Conservation (phyloP, 768 basidiomycete genomes). For the Amanita pseudoporphyria region DNA sequence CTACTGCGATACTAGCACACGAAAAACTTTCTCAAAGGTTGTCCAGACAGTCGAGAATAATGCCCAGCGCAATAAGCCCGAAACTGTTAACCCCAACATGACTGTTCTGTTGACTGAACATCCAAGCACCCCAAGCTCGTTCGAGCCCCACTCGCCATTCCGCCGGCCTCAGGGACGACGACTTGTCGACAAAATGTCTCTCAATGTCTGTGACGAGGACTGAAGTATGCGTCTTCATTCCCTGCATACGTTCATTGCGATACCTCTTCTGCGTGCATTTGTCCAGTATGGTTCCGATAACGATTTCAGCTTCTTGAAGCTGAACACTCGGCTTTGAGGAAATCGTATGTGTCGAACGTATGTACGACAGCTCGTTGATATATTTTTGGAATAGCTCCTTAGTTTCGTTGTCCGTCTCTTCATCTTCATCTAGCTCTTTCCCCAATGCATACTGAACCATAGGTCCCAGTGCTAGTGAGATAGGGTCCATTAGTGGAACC, state of each 20-base stretch:
- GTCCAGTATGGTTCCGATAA: conserved; percentile 65
- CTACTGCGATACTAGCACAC: background rate
- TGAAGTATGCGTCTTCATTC: conserved; percentile 50
- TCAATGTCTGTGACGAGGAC: conserved; percentile 44
- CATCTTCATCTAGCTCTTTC: conserved; percentile 15
- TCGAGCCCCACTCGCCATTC: conserved; percentile 32
- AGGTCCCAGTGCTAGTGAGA: conserved; percentile 24
- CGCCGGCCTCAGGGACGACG: conserved; percentile 16
- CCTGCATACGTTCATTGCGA: conserved; percentile 46
- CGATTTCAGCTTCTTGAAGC: conserved; percentile 65
- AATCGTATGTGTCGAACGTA: conserved; percentile 58
- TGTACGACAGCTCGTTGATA: conserved; percentile 58
- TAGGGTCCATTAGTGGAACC: conserved; percentile 25
- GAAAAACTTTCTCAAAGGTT: conserved; percentile 11
- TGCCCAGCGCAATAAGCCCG: conserved; percentile 50
- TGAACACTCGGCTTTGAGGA: conserved; percentile 43
- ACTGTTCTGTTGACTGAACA: conserved; percentile 33
- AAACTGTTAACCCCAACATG: conserved; percentile 57
- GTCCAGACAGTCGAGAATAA: conserved; percentile 51
- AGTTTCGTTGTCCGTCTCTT: conserved; percentile 5
- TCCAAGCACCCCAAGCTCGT: conserved; percentile 60
- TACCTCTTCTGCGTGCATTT: conserved; percentile 55
- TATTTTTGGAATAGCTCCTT: conserved; percentile 39
- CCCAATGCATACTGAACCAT: conserved; percentile 22
- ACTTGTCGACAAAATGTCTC: conserved; percentile 21